Percentiles rank a stretch among this genome's conserved stretches.
These are phyloP conservation scores for Knufia fluminis DNA, from an alignment of 2,329 filamentous ascomycete species.

Conservation along the genomic window DNA sequence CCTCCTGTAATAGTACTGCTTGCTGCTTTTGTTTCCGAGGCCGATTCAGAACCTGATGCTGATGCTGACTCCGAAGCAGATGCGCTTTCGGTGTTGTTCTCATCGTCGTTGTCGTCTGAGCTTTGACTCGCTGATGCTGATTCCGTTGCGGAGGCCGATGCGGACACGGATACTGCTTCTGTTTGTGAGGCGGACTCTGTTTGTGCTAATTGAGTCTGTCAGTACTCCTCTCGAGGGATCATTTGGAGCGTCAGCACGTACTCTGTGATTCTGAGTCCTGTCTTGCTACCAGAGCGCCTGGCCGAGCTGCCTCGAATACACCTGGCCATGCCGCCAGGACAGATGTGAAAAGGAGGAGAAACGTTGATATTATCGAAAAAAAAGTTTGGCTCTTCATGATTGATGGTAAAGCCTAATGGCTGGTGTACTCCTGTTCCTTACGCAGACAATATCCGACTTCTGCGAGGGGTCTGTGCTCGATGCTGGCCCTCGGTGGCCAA, in stretches of 20 bases:
- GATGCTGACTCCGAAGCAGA: neutral
- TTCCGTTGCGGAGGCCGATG: slow-evolving; percentile 12
- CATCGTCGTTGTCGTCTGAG: slow-evolving; percentile 10
- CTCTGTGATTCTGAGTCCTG: slow-evolving; percentile 15
- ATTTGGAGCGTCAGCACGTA: neutral
- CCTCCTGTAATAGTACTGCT: slow-evolving; percentile 4
- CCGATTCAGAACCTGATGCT: neutral
- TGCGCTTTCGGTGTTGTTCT: slow-evolving; percentile 10
- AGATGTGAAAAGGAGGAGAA: slow-evolving; percentile 23
- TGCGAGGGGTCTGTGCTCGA: neutral
- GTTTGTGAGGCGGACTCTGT: slow-evolving; percentile 11
- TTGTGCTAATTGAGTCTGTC: neutral
- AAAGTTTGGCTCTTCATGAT: slow-evolving; percentile 8
- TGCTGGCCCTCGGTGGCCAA: neutral
- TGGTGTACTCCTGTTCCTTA: neutral
- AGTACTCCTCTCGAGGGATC: neutral
- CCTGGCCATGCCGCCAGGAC: slow-evolving; percentile 27
- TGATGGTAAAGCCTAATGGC: neutral
- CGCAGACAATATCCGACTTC: neutral
- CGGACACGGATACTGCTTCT: slow-evolving; percentile 12
- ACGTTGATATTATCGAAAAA: slow-evolving; percentile 14
- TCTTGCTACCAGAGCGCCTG: slow-evolving; percentile 20
- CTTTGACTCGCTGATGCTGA: slow-evolving; percentile 12
- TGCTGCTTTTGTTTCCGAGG: neutral
- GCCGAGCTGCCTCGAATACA: slow-evolving; percentile 19